Conservation (phyloP, 75 land plant species). For the Pseudotsuga menziesii region DNA sequence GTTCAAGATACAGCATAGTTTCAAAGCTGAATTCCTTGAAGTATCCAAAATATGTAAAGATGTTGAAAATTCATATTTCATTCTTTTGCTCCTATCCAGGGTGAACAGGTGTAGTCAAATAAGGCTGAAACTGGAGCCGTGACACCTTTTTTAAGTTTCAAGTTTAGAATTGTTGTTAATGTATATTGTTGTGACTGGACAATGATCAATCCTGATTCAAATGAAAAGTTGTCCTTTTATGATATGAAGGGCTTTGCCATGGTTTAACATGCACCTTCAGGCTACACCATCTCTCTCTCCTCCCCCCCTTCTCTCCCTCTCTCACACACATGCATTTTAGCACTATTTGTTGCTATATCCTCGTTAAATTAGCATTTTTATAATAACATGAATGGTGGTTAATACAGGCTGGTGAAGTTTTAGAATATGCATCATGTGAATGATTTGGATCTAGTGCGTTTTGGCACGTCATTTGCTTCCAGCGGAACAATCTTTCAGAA, state of each 20-base stretch:
- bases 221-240: background rate
- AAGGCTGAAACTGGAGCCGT: slow-evolving; percentile 7
- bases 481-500: no score
- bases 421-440: no score
- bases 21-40: slow-evolving; percentile 1
- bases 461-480: no score
- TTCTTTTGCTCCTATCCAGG: slow-evolving; percentile 3
- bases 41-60: slow-evolving; percentile 3
- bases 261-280: no score
- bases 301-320: no score
- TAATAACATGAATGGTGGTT: no score
- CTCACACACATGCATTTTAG: no score
- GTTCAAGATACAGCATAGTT: background rate
- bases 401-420: no score
- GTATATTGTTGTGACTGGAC: background rate
- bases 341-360: no score
- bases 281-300: no score
- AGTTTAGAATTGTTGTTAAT: background rate
- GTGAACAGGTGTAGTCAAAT: slow-evolving; percentile 1
- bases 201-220: background rate
- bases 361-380: no score
- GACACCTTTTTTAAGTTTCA: background rate
- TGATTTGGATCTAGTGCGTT: no score
- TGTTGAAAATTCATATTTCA: slow-evolving; percentile 7
- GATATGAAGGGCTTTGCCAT: background rate